Evolutionary conservation across 1,139 yeast genomes (phyloP).

Genomic region (Meyerozyma smithsonii): DNA sequence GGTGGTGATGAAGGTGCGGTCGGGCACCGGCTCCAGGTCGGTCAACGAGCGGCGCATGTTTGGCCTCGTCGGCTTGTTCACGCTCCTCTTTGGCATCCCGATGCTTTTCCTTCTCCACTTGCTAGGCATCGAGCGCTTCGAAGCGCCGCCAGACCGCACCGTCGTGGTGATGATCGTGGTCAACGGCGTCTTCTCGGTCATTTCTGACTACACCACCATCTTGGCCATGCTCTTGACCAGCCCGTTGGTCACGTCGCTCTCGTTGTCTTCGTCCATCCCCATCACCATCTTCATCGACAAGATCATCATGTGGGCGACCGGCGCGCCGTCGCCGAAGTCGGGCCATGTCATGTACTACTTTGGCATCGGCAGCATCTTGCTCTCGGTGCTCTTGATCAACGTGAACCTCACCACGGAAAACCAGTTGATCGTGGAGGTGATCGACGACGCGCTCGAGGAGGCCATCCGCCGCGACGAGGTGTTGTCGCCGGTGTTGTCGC

Average conservation of each 20-base stretch:
- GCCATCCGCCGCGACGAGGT: slow-evolving; percentile 44
- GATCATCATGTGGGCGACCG: slow-evolving; percentile 22
- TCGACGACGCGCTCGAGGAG: slow-evolving; percentile 45
- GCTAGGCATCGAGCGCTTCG: slow-evolving; percentile 35
- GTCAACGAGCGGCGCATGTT: slow-evolving; percentile 46
- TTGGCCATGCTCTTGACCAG: slow-evolving; percentile 50
- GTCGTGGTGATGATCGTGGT: slow-evolving; percentile 28
- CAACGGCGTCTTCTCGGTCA: slow-evolving; percentile 42
- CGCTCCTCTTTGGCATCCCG: slow-evolving; percentile 37
- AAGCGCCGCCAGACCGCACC: slow-evolving; percentile 37
- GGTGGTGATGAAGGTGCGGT: slow-evolving; percentile 36
- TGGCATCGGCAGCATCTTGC: slow-evolving; percentile 44
- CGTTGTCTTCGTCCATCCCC: slow-evolving; percentile 51
- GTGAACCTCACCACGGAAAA: slow-evolving; percentile 39
- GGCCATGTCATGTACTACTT: slow-evolving; percentile 27
- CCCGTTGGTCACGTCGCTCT: slow-evolving; percentile 49
- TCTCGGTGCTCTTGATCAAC: slow-evolving; percentile 45
- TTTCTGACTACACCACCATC: slow-evolving; percentile 47
- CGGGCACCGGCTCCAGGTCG: slow-evolving; percentile 40
- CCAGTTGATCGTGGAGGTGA: slow-evolving; percentile 43
- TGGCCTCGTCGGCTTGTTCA: slow-evolving; percentile 42
- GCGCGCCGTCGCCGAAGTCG: slow-evolving; percentile 22
- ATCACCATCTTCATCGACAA: slow-evolving; percentile 47
- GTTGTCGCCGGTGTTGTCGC: slow-evolving; percentile 45
- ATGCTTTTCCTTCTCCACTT: slow-evolving; percentile 28